These are phyloP conservation scores for Glarea lozoyensis DNA, from an alignment of 495 filamentous ascomycete genomes.

Conservation along the genomic window DNA sequence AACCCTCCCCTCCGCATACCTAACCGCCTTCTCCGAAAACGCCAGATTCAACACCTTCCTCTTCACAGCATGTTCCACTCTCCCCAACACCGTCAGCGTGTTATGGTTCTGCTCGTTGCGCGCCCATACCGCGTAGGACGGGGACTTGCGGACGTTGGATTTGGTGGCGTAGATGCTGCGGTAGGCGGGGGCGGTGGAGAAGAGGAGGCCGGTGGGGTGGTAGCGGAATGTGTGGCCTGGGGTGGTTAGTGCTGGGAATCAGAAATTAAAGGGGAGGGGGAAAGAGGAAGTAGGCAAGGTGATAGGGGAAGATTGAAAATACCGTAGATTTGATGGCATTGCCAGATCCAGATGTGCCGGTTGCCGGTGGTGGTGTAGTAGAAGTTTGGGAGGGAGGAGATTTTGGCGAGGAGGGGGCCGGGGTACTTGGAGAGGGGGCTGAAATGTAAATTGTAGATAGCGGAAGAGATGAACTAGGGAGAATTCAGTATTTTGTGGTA, in stretches of 20 bases:
- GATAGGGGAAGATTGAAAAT: neutral
- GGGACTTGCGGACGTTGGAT: neutral
- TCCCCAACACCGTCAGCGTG: neutral
- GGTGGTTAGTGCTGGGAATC: neutral
- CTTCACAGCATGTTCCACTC: neutral
- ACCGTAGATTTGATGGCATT: constrained; percentile 1
- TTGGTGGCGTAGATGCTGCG: neutral
- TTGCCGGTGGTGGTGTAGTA: neutral
- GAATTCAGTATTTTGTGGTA: too few species aligned
- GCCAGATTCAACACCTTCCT: neutral
- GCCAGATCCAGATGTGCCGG: neutral
- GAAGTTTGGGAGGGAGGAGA: neutral
- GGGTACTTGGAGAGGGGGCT: constrained; percentile 58
- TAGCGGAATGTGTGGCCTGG: neutral
- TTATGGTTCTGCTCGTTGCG: neutral
- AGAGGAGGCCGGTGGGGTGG: neutral
- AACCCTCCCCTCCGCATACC: neutral
- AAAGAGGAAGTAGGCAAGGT: neutral
- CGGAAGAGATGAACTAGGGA: too few species aligned
- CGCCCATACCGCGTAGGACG: neutral
- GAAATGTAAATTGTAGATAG: too few species aligned
- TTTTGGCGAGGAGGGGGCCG: constrained; percentile 30
- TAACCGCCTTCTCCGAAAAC: neutral
- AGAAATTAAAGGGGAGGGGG: neutral
- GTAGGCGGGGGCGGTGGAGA: neutral